phyloP scores from a whole-genome alignment of 176 grass and related monocot species.

The Urochloa ruziziensis region DNA sequence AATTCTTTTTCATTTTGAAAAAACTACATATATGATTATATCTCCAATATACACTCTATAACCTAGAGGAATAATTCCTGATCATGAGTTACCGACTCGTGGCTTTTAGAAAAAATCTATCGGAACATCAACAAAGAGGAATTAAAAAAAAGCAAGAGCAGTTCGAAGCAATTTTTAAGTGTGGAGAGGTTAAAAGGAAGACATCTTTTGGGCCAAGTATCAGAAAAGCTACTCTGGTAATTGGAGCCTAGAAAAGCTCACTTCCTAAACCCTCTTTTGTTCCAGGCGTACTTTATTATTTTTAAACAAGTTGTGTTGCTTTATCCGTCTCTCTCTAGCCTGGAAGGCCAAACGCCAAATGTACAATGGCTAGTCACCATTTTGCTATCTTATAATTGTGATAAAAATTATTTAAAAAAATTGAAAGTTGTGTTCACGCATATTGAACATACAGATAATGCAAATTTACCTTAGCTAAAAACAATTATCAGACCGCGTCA shows the following conservation, averaged over 20 bases:
- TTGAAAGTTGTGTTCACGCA: neutral
- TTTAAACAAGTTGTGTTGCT: neutral
- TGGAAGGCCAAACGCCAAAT: conserved; percentile 14
- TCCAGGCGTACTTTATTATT: neutral
- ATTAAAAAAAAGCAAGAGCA: neutral
- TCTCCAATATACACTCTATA: neutral
- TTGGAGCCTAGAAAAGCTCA: conserved; percentile 11
- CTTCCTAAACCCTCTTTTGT: conserved; percentile 20
- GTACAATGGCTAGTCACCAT: neutral
- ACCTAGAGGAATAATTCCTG: neutral
- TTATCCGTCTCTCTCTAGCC: neutral
- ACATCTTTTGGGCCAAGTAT: conserved; percentile 13
- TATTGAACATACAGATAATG: neutral
- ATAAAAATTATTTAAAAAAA: neutral
- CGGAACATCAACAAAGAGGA: neutral
- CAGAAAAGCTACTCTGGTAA: neutral
- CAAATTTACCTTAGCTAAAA: too few species aligned
- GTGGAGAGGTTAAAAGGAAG: neutral
- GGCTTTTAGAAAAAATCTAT: neutral
- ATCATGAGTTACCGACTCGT: neutral
- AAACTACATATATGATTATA: too few species aligned
- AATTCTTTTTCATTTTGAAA: too few species aligned
- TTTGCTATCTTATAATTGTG: neutral
- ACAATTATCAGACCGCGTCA: neutral
- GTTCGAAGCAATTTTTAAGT: neutral